phyloP scores from a whole-genome alignment of 1,284 basidiomycete genomes.

The Chondrostereum purpureum region DNA sequence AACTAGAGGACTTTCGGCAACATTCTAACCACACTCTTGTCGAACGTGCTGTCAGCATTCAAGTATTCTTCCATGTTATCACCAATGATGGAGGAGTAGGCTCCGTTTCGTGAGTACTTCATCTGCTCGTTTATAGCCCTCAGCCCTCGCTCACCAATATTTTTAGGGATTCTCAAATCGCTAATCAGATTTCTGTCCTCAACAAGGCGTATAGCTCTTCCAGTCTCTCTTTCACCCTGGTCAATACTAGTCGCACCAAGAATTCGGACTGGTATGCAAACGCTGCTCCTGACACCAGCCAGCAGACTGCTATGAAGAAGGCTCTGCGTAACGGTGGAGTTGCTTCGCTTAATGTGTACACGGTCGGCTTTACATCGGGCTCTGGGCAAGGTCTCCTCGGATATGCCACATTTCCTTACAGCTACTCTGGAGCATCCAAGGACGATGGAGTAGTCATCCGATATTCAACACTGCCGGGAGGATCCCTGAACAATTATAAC shows the following conservation, averaged over 20 bases:
- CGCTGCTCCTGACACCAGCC: conserved; percentile 23
- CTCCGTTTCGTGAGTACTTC: no score
- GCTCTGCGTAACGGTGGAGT: conserved; percentile 2
- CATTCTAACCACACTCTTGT: no score
- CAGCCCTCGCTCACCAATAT: no score
- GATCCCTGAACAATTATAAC: conserved; percentile 19
- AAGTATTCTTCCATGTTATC: no score
- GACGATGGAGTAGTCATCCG: conserved; percentile 26
- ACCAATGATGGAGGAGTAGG: no score
- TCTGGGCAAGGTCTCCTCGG: conserved; percentile 18
- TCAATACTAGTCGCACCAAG: conserved; percentile 30
- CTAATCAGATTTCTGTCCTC: not conserved
- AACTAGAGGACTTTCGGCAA: no score
- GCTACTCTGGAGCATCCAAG: conserved; percentile 16
- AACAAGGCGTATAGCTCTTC: conserved; percentile 36
- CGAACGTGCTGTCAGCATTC: no score
- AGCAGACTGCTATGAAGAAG: conserved; percentile 8
- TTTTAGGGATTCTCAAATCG: not conserved
- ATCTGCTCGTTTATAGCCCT: no score
- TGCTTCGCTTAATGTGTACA: conserved; percentile 6
- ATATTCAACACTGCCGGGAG: conserved; percentile 22
- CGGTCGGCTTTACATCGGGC: conserved; percentile 5
- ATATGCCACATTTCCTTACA: conserved; percentile 26
- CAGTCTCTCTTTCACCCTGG: conserved; percentile 35
- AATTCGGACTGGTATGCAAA: conserved; percentile 41